phyloP scores from a whole-genome alignment of 2,329 filamentous ascomycete species.

The Fusarium solani-melongenae region DNA sequence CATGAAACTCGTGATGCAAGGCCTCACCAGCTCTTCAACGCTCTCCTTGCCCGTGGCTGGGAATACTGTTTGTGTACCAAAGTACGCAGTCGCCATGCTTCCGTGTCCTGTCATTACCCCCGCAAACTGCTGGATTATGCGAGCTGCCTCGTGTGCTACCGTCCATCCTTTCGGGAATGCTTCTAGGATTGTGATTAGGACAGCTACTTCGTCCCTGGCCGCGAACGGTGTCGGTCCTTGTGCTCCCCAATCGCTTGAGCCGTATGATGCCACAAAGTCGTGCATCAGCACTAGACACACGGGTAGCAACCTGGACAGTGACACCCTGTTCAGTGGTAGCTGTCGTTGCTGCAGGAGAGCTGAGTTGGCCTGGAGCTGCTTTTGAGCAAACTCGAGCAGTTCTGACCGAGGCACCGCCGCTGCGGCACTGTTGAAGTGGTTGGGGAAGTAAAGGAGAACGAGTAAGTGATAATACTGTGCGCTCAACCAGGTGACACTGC shows the following conservation, averaged over 20 bases:
- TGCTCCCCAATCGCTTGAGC: constrained; percentile 20
- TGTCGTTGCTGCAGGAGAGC: constrained; percentile 56
- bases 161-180: constrained; percentile 52
- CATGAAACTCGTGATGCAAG: constrained; percentile 37
- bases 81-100: constrained; percentile 29
- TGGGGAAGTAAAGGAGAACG: constrained; percentile 56
- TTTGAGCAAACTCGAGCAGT: constrained; percentile 53
- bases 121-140: constrained; percentile 48
- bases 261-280: constrained; percentile 34
- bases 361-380: constrained; percentile 55
- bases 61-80: constrained; percentile 28
- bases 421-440: constrained; percentile 51
- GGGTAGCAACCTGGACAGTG: constrained; percentile 53
- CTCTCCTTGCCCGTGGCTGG: constrained; percentile 19
- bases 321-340: constrained; percentile 56
- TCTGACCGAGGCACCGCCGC: constrained; percentile 46
- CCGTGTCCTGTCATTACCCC: constrained; percentile 30
- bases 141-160: constrained; percentile 49
- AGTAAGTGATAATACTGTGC: constrained; percentile 58
- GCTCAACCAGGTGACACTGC: constrained; percentile 56
- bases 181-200: constrained; percentile 50
- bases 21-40: constrained; percentile 30
- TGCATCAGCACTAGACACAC: constrained; percentile 53
- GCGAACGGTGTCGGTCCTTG: constrained; percentile 39
- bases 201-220: constrained; percentile 49